Conservation (phyloP, 768 basidiomycete genomes). For the Boletus fagicola region DNA sequence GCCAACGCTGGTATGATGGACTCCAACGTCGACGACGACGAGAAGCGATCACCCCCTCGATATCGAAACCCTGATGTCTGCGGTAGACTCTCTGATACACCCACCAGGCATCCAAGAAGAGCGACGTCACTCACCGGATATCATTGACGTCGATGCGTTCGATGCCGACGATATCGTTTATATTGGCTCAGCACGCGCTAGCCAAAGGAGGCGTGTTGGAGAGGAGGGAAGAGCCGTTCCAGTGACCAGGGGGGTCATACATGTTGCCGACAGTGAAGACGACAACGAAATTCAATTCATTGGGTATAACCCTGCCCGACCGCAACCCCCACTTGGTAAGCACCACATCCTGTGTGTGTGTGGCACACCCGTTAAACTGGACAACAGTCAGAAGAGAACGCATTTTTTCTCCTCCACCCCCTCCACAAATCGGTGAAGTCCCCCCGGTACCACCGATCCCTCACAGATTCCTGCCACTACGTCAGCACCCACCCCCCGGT, state of each 20-base stretch:
- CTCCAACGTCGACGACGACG: constrained; percentile 23
- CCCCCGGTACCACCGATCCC: constrained; percentile 60
- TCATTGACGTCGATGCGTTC: constrained; percentile 47
- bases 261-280: constrained; percentile 43
- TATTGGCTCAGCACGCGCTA: constrained; percentile 23
- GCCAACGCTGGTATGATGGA: neutral
- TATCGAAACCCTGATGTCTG: constrained; percentile 21
- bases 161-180: constrained; percentile 35
- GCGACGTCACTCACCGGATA: constrained; percentile 23
- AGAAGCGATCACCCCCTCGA: neutral
- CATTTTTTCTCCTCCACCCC: constrained; percentile 51
- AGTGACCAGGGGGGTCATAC: constrained; percentile 28
- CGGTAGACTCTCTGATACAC: constrained; percentile 11
- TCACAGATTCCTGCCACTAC: constrained; percentile 39
- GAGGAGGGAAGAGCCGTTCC: constrained; percentile 22
- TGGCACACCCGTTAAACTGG: neutral
- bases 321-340: constrained; percentile 20
- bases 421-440: constrained; percentile 35
- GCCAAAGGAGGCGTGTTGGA: constrained; percentile 27
- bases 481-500: constrained; percentile 37
- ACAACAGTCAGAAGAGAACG: constrained; percentile 21
- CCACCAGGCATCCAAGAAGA: constrained; percentile 11
- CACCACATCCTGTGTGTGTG: neutral
- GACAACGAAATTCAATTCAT: constrained; percentile 33
- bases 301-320: constrained; percentile 23